These are phyloP conservation scores for Paratrypanosoma confusum DNA, from an alignment of 208 protist genomes.

Conservation along the genomic window DNA sequence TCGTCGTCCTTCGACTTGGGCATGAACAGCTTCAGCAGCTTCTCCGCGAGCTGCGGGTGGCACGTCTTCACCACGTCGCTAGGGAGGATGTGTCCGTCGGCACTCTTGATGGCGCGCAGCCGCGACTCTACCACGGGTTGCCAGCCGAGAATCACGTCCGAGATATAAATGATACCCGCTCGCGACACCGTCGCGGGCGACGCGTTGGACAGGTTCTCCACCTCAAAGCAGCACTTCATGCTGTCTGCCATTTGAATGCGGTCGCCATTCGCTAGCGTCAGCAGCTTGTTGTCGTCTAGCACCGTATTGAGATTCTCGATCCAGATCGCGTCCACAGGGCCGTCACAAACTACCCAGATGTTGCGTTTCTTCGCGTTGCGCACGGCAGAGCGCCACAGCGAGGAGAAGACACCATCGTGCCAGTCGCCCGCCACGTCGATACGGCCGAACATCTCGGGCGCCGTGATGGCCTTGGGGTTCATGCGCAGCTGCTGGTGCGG, in stretches of 20 bases:
- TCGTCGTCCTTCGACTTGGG: conserved; percentile 43
- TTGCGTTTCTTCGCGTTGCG: conserved; percentile 85
- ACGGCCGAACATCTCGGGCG: conserved; percentile 93
- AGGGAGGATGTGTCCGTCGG: conserved; percentile 71
- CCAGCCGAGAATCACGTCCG: conserved; percentile 93
- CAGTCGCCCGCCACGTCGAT: conserved; percentile 92
- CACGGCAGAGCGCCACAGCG: conserved; percentile 84
- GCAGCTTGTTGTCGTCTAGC: conserved; percentile 98
- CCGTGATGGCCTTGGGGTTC: conserved; percentile 94
- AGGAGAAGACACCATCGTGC: conserved; percentile 93
- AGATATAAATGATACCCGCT: conserved; percentile 97
- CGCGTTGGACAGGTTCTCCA: conserved; percentile 97
- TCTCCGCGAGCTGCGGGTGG: conserved; percentile 63
- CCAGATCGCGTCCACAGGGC: conserved; percentile 98
- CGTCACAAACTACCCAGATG: conserved; percentile 95
- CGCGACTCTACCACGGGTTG: conserved; percentile 76
- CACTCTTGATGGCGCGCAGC: conserved; percentile 48
- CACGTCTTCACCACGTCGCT: conserved; percentile 65
- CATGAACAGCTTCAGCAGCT: conserved; percentile 69
- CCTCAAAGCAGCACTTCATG: conserved; percentile 96
- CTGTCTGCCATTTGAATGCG: conserved; percentile 95
- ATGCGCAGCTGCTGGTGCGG: conserved; percentile 89
- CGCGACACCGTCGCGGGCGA: conserved; percentile 99
- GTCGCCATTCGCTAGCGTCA: conserved; percentile 97
- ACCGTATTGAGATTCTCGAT: conserved; percentile 99